A percentile compares a stretch with the other conserved stretches of the same genome.
These are phyloP conservation scores for Selaginella moellendorffii DNA, from an alignment of 75 land plant genomes.

Conservation along the genomic window DNA sequence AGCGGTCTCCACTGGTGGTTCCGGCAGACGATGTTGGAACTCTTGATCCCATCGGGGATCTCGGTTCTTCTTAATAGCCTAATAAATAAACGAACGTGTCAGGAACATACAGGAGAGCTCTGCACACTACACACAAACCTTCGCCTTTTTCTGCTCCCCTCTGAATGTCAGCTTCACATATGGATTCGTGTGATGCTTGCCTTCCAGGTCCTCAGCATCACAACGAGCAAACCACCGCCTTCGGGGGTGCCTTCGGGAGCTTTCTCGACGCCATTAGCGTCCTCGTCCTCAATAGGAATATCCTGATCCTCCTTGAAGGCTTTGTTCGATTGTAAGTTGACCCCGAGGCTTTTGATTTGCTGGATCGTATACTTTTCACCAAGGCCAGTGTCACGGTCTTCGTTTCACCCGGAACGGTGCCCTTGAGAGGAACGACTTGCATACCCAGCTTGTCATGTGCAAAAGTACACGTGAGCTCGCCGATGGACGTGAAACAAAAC, in stretches of 20 bases:
- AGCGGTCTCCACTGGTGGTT: conserved; percentile 51
- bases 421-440: conserved; percentile 41
- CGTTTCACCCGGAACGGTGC: conserved; percentile 46
- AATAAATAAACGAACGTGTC: background rate
- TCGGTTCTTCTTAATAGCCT: conserved; percentile 63
- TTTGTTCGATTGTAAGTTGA: conserved; percentile 44
- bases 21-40: too few species aligned
- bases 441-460: conserved; percentile 66
- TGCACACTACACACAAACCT: conserved; percentile 28
- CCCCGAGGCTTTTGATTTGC: conserved; percentile 82
- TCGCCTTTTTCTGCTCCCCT: conserved; percentile 56
- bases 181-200: conserved; percentile 77
- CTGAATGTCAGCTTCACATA: conserved; percentile 40
- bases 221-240: conserved; percentile 65
- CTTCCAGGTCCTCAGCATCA: conserved; percentile 81
- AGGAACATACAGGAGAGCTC: background rate
- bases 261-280: conserved; percentile 20
- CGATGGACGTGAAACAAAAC: too few species aligned
- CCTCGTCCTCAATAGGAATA: conserved; percentile 22
- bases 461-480: conserved; percentile 37
- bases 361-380: conserved; percentile 43
- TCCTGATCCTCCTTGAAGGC: conserved; percentile 58
- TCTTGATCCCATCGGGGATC: conserved; percentile 87
- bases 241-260: conserved; percentile 63
- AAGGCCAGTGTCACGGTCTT: conserved; percentile 39